Evolutionary conservation across 345 rosid species (phyloP).

Genomic region (Bretschneidera sinensis): DNA sequence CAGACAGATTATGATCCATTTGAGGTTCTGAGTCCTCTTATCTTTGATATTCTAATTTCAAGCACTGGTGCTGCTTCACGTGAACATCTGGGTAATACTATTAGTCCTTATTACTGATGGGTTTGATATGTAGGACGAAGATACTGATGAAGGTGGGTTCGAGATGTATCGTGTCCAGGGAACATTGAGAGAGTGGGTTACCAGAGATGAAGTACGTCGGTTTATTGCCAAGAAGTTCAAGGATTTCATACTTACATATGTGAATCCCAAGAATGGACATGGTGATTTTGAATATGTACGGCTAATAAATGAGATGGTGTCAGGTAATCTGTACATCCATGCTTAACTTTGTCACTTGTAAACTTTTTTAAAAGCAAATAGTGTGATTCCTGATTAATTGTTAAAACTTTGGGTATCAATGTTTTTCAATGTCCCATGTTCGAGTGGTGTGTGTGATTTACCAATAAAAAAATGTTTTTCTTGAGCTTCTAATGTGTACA

Average conservation of each 20-base stretch:
- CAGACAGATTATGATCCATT: constrained; percentile 72
- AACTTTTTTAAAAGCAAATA: not conserved
- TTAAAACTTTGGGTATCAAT: too few species aligned
- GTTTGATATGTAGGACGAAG: constrained; percentile 47
- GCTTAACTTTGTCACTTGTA: not conserved
- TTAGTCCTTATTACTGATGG: not conserved
- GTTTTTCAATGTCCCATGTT: too few species aligned
- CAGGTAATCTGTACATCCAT: constrained; percentile 52
- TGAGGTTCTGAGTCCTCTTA: constrained; percentile 37
- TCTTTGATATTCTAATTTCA: constrained; percentile 1
- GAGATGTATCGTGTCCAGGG: constrained; percentile 96
- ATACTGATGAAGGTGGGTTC: constrained; percentile 76
- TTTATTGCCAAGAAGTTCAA: constrained; percentile 85
- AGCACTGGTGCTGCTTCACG: not conserved
- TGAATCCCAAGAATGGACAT: constrained; percentile 58
- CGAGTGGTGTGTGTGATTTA: too few species aligned
- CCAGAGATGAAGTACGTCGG: constrained; percentile 92
- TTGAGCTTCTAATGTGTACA: not conserved
- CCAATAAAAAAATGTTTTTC: too few species aligned
- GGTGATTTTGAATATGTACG: constrained; percentile 76
- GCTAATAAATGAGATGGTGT: constrained; percentile 82
- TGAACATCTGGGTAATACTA: not conserved
- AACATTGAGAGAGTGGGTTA: constrained; percentile 93
- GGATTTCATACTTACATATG: constrained; percentile 79
- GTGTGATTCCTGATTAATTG: not conserved